Evolutionary conservation across 139 green algal genomes (phyloP).

Genomic region (Coelastrella sp.): DNA sequence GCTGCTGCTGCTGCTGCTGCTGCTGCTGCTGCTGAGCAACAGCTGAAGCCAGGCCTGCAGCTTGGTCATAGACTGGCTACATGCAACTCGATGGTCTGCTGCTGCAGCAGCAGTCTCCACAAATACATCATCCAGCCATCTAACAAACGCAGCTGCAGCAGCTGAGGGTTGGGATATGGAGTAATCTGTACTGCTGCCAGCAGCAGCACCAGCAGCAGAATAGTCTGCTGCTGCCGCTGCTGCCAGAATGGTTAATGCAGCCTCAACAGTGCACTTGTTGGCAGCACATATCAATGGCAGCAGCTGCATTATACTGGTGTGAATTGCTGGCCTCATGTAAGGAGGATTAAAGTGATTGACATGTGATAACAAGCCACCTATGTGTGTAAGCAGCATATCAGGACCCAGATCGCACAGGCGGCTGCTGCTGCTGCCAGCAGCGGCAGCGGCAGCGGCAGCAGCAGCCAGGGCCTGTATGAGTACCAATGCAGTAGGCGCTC

Average conservation of each 20-base stretch:
- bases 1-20: conserved; percentile 10
- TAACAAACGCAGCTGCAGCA: too few relatives aligned
- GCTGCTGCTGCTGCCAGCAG: background rate
- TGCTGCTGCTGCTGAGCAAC: too few relatives aligned
- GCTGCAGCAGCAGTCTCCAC: background rate
- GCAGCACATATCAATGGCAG: background rate
- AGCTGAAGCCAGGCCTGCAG: background rate
- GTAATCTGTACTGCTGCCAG: too few relatives aligned
- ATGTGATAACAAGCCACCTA: background rate
- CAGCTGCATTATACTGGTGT: background rate
- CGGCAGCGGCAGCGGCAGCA: background rate
- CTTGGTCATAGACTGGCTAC: too few relatives aligned
- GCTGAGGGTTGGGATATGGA: too few relatives aligned
- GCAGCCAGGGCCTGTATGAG: conserved; percentile 33
- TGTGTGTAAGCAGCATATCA: background rate
- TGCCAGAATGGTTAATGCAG: background rate
- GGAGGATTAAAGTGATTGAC: background rate
- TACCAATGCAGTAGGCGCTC: conserved; percentile 22
- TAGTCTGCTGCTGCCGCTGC: too few relatives aligned
- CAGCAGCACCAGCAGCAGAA: too few relatives aligned
- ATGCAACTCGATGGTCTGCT: too few relatives aligned
- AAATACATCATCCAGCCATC: background rate
- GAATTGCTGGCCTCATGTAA: conserved; percentile 5
- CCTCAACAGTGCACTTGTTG: background rate
- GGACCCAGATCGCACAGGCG: background rate